A percentile compares a stretch with the other conserved stretches of the same genome.
These are phyloP conservation scores for Gymnopilus dilepis DNA, from an alignment of 768 basidiomycete genomes.

Conservation along the genomic window DNA sequence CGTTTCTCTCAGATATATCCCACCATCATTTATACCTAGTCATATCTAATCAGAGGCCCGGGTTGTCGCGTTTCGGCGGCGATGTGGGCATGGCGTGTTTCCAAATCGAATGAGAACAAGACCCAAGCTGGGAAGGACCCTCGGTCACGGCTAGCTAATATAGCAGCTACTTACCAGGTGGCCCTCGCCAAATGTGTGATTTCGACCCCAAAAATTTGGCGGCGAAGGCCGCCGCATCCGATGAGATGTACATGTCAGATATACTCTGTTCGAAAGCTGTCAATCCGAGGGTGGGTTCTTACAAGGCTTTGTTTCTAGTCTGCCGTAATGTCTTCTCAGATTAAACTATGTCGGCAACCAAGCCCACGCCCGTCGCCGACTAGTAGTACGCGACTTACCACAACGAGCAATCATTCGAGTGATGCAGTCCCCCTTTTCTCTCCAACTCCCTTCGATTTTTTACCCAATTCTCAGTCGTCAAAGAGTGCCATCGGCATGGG, in stretches of 20 bases:
- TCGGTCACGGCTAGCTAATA: constrained; percentile 11
- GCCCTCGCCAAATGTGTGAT: constrained; percentile 4
- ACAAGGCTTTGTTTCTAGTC: background rate
- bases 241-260: constrained; percentile 4
- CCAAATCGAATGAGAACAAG: background rate
- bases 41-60: background rate
- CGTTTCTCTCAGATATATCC: background rate
- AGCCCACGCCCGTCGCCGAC: constrained; percentile 8
- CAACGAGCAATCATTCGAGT: background rate
- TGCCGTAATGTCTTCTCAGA: constrained; percentile 7
- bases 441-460: constrained; percentile 1
- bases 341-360: constrained; percentile 1
- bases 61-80: background rate
- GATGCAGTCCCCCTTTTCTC: background rate
- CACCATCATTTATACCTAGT: constrained; percentile 3
- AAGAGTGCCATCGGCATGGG: constrained; percentile 18
- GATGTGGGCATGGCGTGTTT: constrained; percentile 1
- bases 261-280: constrained; percentile 11
- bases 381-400: constrained; percentile 1
- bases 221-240: constrained; percentile 1
- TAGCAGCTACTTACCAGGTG: constrained; percentile 4
- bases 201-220: constrained; percentile 20
- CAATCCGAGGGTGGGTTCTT: background rate
- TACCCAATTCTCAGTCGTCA: constrained; percentile 12
- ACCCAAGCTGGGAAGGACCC: background rate